These are phyloP conservation scores for Aspergillus vadensis DNA, from an alignment of 2,329 filamentous ascomycete species.

Conservation along the genomic window DNA sequence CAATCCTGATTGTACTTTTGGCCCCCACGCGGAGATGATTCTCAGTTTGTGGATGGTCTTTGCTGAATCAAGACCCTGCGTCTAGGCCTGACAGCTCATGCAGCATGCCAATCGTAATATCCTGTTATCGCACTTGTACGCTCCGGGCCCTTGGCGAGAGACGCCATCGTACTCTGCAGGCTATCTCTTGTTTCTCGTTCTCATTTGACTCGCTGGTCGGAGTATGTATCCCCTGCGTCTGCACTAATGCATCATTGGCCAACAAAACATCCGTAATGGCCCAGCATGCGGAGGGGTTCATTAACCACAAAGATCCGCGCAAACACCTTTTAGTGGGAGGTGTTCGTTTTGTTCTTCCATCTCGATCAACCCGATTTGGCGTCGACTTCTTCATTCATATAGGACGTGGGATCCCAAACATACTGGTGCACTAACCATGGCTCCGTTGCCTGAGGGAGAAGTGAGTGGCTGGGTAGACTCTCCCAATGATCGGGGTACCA, in stretches of 20 bases:
- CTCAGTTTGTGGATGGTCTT: not conserved
- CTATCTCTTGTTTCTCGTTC: not conserved
- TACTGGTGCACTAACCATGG: not conserved
- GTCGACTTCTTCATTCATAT: no score
- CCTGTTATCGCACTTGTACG: not conserved
- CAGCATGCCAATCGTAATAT: slow-evolving; percentile 2
- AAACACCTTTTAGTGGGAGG: not conserved
- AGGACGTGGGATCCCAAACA: not conserved
- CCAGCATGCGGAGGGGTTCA: not conserved
- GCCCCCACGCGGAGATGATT: not conserved
- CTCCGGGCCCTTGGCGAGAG: not conserved
- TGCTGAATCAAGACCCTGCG: not conserved
- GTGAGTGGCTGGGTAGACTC: slow-evolving; percentile 2
- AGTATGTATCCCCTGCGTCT: not conserved
- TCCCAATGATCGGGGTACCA: not conserved
- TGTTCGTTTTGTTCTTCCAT: no score
- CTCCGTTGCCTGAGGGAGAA: not conserved
- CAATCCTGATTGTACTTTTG: not conserved
- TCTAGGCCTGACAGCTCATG: not conserved
- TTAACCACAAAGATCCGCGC: not conserved
- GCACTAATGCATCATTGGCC: not conserved
- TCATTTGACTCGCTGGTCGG: not conserved
- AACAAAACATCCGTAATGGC: not conserved
- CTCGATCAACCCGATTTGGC: not conserved
- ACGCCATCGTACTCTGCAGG: not conserved